These are phyloP conservation scores for Triticum monococcum DNA, from an alignment of 176 grass and related monocot genomes.

Conservation along the genomic window DNA sequence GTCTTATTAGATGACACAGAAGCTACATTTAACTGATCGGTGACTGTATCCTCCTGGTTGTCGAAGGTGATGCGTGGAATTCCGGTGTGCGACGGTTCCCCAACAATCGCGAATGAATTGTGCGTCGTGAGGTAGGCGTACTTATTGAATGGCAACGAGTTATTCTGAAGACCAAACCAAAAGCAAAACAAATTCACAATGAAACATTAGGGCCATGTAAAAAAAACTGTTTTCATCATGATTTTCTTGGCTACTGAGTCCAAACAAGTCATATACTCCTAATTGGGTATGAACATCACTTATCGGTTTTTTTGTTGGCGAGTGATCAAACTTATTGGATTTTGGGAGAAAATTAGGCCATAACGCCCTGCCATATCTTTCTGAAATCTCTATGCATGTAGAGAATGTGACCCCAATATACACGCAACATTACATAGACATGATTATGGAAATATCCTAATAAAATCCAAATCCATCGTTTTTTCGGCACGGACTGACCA, in stretches of 20 bases:
- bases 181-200: constrained; percentile 12
- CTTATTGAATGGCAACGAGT: constrained; percentile 89
- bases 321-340: too few species aligned
- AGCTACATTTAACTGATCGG: constrained; percentile 70
- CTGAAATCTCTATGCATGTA: not conserved
- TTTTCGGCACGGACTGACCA: not conserved
- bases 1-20: not conserved
- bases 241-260: not conserved
- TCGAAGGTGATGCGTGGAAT: constrained; percentile 69
- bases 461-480: not conserved
- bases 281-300: not conserved
- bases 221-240: not conserved
- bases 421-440: not conserved
- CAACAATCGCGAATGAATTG: constrained; percentile 66
- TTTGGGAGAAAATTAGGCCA: not conserved
- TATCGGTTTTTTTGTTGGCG: not conserved
- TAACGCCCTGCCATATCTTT: not conserved
- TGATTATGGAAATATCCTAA: not conserved
- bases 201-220: not conserved
- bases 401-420: not conserved
- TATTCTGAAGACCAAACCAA: constrained; percentile 52
- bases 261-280: not conserved
- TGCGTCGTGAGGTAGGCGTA: constrained; percentile 92
- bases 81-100: constrained; percentile 84
- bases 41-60: constrained; percentile 79